Conservation (phyloP, 2,329 filamentous ascomycete species). For the Lomentospora prolificans region DNA sequence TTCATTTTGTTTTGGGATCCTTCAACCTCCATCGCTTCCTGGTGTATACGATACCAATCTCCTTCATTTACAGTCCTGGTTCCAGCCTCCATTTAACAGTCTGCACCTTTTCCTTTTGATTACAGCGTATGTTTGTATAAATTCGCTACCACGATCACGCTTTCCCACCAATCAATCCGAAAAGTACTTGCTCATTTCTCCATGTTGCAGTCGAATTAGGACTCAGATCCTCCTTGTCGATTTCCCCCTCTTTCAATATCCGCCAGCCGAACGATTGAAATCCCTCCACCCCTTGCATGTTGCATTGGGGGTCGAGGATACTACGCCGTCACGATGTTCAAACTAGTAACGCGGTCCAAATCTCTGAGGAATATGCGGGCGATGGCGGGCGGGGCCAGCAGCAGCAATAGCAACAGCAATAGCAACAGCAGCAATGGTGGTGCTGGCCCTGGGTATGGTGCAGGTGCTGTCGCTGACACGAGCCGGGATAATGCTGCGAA, state of each 20-base stretch:
- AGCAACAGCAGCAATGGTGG: not conserved
- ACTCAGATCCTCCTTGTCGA: not conserved
- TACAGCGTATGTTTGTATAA: not conserved
- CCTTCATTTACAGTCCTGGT: not conserved
- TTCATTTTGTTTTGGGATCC: not conserved
- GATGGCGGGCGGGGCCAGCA: constrained; percentile 11
- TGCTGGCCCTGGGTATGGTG: constrained; percentile 5
- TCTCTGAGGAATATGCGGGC: constrained; percentile 18
- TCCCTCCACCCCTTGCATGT: not conserved
- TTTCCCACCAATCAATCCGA: not conserved
- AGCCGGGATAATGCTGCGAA: constrained; percentile 9
- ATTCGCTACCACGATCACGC: not conserved
- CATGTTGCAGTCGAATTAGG: not conserved
- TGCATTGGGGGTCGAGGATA: not conserved
- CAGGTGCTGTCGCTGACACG: not conserved
- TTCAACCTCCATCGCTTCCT: not conserved
- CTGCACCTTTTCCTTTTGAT: not conserved
- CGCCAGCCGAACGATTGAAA: not conserved
- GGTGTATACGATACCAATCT: not conserved
- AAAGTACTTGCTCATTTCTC: not conserved
- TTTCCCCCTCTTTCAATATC: not conserved
- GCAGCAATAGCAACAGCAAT: not conserved
- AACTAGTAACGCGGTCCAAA: constrained; percentile 22
- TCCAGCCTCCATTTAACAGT: not conserved
- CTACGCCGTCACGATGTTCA: constrained; percentile 19